These are phyloP conservation scores for Solanum hybrid DNA, from an alignment of 305 asterid genomes.

Conservation along the genomic window DNA sequence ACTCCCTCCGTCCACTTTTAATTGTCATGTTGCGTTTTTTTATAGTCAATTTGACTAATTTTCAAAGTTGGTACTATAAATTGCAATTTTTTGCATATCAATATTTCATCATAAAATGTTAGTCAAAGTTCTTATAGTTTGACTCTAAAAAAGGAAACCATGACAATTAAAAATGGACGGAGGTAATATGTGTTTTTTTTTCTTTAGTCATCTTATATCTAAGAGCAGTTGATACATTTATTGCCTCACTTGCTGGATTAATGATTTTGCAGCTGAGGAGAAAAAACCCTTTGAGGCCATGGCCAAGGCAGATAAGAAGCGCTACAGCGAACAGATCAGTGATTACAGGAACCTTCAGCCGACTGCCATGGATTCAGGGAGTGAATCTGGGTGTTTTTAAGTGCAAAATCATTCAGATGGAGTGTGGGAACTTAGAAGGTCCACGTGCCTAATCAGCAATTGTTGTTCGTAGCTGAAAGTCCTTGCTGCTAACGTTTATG, in stretches of 20 bases:
- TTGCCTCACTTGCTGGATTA: neutral
- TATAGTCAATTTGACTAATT: too few species aligned
- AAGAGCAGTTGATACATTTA: neutral
- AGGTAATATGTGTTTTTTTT: neutral
- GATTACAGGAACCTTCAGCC: slow-evolving; percentile 60
- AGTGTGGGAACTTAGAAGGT: neutral
- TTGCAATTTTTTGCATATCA: too few species aligned
- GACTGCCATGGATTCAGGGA: slow-evolving; percentile 31
- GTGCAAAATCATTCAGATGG: neutral
- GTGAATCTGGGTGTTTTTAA: slow-evolving; percentile 54
- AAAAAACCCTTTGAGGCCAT: slow-evolving; percentile 75
- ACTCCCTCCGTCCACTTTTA: too few species aligned
- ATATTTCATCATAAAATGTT: too few species aligned
- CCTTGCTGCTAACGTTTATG: neutral
- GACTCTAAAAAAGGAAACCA: too few species aligned
- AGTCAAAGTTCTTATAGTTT: too few species aligned
- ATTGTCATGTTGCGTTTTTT: too few species aligned
- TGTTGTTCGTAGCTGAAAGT: neutral
- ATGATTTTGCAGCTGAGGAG: slow-evolving; percentile 61
- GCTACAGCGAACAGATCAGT: slow-evolving; percentile 56
- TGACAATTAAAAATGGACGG: too few species aligned
- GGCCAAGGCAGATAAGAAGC: slow-evolving; percentile 82
- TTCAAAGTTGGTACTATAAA: too few species aligned
- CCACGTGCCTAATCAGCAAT: neutral
- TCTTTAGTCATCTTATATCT: neutral